Conservation (phyloP, 108 stramenopile genomes). For the Pseudonitzschia pungens region DNA sequence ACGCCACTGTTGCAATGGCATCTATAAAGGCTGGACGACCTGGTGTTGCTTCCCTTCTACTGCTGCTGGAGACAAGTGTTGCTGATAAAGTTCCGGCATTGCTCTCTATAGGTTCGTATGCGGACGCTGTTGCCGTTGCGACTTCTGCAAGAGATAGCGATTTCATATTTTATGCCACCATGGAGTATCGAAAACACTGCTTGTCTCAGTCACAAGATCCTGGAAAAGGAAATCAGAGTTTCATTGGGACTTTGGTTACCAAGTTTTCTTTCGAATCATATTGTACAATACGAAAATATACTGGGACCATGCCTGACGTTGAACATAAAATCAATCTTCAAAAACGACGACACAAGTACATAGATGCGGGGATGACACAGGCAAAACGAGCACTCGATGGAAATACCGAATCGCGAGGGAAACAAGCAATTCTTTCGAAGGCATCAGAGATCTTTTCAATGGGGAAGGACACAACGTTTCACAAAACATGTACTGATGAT, state of each 20-base stretch:
- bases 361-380: conserved; percentile 57
- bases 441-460: conserved; percentile 71
- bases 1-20: conserved; percentile 78
- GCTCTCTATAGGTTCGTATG: conserved; percentile 66
- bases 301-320: conserved; percentile 45
- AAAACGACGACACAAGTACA: conserved; percentile 54
- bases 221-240: conserved; percentile 39
- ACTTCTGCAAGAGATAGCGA: conserved; percentile 69
- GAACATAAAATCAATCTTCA: conserved; percentile 59
- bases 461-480: conserved; percentile 74
- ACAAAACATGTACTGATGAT: conserved; percentile 79
- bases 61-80: conserved; percentile 74
- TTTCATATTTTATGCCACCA: conserved; percentile 61
- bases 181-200: conserved; percentile 64
- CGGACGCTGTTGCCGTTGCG: conserved; percentile 79
- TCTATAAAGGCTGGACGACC: conserved; percentile 70
- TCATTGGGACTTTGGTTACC: conserved; percentile 54
- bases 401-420: conserved; percentile 41
- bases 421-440: conserved; percentile 46
- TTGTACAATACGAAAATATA: conserved; percentile 58
- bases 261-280: conserved; percentile 78
- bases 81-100: conserved; percentile 83
- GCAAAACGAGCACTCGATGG: conserved; percentile 55
- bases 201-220: conserved; percentile 28
- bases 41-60: conserved; percentile 75